A percentile compares a stretch with the other conserved stretches of the same genome.
phyloP scores from a whole-genome alignment of 2,329 filamentous ascomycete species.

The Aspergillus melleus region DNA sequence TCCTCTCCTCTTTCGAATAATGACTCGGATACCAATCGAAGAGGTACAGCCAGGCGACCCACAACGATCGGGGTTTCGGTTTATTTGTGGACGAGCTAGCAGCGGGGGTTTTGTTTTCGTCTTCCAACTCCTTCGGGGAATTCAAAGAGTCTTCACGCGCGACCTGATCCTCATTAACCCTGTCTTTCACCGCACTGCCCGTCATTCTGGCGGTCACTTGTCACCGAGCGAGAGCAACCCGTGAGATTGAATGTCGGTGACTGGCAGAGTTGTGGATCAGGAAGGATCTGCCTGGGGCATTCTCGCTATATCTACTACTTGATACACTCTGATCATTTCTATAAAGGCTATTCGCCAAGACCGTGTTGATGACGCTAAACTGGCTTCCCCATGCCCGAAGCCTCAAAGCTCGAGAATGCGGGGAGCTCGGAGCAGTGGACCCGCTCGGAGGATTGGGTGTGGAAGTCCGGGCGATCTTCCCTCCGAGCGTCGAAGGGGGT shows the following conservation, averaged over 20 bases:
- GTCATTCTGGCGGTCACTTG: not conserved
- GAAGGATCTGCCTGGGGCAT: no score
- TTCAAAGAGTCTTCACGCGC: not conserved
- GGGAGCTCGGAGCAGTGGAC: not conserved
- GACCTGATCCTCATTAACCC: not conserved
- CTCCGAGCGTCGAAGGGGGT: not conserved
- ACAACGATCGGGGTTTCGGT: slow-evolving; percentile 13
- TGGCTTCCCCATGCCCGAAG: not conserved
- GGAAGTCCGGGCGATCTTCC: slow-evolving; percentile 1
- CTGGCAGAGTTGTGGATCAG: no score
- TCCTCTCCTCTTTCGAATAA: slow-evolving; percentile 11
- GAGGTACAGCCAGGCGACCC: slow-evolving; percentile 15
- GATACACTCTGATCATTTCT: no score
- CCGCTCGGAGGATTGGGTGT: not conserved
- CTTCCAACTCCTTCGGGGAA: not conserved
- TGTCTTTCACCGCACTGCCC: not conserved
- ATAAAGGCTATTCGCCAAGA: no score
- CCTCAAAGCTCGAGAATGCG: not conserved
- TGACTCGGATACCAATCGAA: slow-evolving; percentile 18
- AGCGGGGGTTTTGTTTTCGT: slow-evolving; percentile 7
- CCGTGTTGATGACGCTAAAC: not conserved
- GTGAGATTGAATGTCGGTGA: no score
- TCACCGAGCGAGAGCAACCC: no score
- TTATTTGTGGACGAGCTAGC: slow-evolving; percentile 5
- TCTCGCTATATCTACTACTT: no score